Evolutionary conservation across 2,329 filamentous ascomycete genomes (phyloP).

Genomic region (Fusarium buharicum): DNA sequence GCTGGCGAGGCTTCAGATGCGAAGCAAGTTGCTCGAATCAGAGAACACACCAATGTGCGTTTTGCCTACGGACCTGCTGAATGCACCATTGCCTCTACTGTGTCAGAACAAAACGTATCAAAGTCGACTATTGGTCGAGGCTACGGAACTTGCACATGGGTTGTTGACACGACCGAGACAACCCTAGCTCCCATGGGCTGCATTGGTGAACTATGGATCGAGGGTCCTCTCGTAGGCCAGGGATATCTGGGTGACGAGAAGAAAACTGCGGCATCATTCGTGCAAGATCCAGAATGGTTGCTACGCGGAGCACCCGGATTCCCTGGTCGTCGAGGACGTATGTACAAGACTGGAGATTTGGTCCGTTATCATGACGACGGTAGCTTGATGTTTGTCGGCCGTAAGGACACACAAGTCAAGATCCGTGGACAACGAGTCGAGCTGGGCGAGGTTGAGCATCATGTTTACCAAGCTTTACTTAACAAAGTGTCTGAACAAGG

Average conservation of each 20-base stretch:
- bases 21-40: background rate
- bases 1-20: background rate
- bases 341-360: conserved; percentile 29
- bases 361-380: conserved; percentile 24
- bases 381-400: background rate
- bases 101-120: background rate
- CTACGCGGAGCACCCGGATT: conserved; percentile 27
- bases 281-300: conserved; percentile 41
- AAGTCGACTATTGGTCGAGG: conserved; percentile 1
- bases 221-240: conserved; percentile 32
- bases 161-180: conserved; percentile 35
- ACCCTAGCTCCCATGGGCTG: conserved; percentile 26
- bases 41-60: background rate
- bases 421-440: conserved; percentile 54
- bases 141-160: conserved; percentile 21
- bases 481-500: background rate
- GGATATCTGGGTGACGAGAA: conserved; percentile 30
- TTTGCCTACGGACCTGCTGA: background rate
- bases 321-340: conserved; percentile 16
- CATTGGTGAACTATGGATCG: conserved; percentile 40
- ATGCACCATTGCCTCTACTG: background rate
- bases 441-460: background rate
- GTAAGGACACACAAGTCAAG: conserved; percentile 63
- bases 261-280: conserved; percentile 42
- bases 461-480: background rate